Base-by-base conservation (phyloP, 306 rosid genomes). In the Boehmeria nivea region DNA sequence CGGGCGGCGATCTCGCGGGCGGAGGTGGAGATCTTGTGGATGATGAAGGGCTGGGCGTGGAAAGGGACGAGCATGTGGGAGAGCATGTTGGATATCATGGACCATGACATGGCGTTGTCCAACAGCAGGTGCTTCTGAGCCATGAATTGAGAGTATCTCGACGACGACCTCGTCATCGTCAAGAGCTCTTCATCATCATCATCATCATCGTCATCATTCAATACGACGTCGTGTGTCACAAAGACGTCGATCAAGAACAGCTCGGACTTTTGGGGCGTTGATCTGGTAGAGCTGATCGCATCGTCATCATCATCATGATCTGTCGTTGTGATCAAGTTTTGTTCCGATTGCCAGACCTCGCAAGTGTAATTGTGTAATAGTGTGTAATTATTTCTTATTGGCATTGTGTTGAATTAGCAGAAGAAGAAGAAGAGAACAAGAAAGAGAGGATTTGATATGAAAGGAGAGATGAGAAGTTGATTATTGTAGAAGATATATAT, bases 81-180 rank as follows among this genome's bases (percentile, higher is more conserved):
- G 39, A 54, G 59, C 43, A 54, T 54, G 43, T 19, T 18, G 43
- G 59, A 54, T 17, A 54, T 54, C 22, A 25, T 20, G n/a, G n/a
- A 19, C 59, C 59, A 53, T 11, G 59, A 53, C 18, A 19, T 18
- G 23, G 42, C 19, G n/a, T 36, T 54, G 9, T 54, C 43, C 5
- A 54, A 0, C 3, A 31, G 20, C 34, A 16, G 24, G 12, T 54
- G 59, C 36, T 24, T 36, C 17, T 12, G 43, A 18, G 25, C 40
- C 8, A 19, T 19, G 59, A 54, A 54, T 5, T 19, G 59, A 24
- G 19, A 34, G 39, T 54, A 33, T 13, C 59, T 36, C 20, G 44
- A 11, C 1, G 59, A 33, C 3, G 39, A n/a, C n/a, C n/a, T n/a
- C n/a, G n/a, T n/a, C n/a, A n/a, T n/a, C n/a, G n/a, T n/a, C n/a